Conservation (phyloP, 176 grass and related monocot genomes). For the Lolium rigidum region DNA sequence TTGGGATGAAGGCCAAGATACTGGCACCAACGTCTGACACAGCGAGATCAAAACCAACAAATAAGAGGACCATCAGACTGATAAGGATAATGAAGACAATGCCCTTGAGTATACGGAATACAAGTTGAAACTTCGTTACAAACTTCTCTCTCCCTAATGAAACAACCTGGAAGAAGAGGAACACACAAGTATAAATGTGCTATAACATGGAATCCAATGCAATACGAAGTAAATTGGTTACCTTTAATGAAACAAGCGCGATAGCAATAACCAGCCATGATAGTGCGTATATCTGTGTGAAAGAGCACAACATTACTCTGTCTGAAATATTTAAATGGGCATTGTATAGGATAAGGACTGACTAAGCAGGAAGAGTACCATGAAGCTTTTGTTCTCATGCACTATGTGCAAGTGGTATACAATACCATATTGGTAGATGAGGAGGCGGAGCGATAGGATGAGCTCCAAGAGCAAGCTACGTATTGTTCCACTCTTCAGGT, state of each 20-base stretch:
- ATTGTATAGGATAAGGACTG: slow-evolving; percentile 24
- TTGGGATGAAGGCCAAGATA: slow-evolving; percentile 74
- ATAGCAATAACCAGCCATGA: slow-evolving; percentile 73
- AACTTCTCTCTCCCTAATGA: slow-evolving; percentile 66
- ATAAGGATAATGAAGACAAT: slow-evolving; percentile 58
- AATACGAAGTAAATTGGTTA: slow-evolving; percentile 36
- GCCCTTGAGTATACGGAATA: slow-evolving; percentile 65
- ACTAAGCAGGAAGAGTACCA: slow-evolving; percentile 44
- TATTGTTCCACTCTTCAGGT: slow-evolving; percentile 60
- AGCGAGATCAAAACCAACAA: slow-evolving; percentile 49
- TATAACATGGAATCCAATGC: slow-evolving; percentile 3
- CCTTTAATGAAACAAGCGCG: slow-evolving; percentile 63
- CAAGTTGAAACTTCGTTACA: slow-evolving; percentile 57
- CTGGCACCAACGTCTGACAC: slow-evolving; percentile 52
- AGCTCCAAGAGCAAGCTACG: slow-evolving; percentile 68
- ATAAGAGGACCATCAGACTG: slow-evolving; percentile 44
- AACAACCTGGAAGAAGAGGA: slow-evolving; percentile 51
- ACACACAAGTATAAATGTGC: background rate
- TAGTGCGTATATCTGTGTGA: slow-evolving; percentile 61
- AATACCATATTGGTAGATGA: slow-evolving; percentile 80
- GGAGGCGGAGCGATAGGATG: slow-evolving; percentile 61
- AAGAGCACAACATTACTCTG: slow-evolving; percentile 38
- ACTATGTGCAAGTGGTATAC: slow-evolving; percentile 75
- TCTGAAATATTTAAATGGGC: background rate
- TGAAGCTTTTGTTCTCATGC: slow-evolving; percentile 56